These are phyloP conservation scores for Bathelium albidoporum DNA, from an alignment of 495 filamentous ascomycete genomes.

Conservation along the genomic window DNA sequence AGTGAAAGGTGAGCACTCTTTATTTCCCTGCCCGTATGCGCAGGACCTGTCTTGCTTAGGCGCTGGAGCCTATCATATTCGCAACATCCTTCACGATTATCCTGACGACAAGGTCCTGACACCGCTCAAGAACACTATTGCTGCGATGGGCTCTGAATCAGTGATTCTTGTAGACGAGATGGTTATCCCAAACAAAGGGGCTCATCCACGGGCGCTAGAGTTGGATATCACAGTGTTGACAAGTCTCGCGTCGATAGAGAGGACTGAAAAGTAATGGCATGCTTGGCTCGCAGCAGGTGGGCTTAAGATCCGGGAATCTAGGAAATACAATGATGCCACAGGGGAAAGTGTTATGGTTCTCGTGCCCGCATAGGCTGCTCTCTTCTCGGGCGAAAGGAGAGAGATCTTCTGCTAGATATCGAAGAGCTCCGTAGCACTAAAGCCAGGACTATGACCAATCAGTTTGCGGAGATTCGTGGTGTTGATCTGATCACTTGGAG, in stretches of 20 bases:
- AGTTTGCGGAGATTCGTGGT: too few relatives aligned
- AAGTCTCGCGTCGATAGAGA: slow-evolving; percentile 5
- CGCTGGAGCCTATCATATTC: slow-evolving; percentile 13
- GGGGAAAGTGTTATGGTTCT: too few relatives aligned
- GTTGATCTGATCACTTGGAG: too few relatives aligned
- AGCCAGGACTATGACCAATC: too few relatives aligned
- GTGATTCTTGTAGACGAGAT: slow-evolving; percentile 14
- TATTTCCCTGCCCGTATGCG: not conserved
- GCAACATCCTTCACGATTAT: slow-evolving; percentile 17
- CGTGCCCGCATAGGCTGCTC: too few relatives aligned
- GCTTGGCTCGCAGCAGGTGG: slow-evolving; percentile 4
- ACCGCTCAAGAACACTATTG: slow-evolving; percentile 5
- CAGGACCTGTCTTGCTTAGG: not conserved
- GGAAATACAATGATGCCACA: not conserved
- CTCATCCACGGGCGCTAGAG: not conserved
- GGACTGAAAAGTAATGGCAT: slow-evolving; percentile 12
- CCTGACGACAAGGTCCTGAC: slow-evolving; percentile 9
- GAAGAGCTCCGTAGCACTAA: too few relatives aligned
- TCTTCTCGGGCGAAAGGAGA: too few relatives aligned
- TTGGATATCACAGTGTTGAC: slow-evolving; percentile 10
- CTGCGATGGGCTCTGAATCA: slow-evolving; percentile 8
- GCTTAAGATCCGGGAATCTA: not conserved
- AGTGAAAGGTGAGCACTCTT: slow-evolving; percentile 4
- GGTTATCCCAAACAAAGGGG: slow-evolving; percentile 7
- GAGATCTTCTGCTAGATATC: too few relatives aligned